Percentiles rank a stretch among this genome's conserved stretches.
Evolutionary conservation across 331 rosid species (phyloP).

Genomic region (Cydonia oblonga): DNA sequence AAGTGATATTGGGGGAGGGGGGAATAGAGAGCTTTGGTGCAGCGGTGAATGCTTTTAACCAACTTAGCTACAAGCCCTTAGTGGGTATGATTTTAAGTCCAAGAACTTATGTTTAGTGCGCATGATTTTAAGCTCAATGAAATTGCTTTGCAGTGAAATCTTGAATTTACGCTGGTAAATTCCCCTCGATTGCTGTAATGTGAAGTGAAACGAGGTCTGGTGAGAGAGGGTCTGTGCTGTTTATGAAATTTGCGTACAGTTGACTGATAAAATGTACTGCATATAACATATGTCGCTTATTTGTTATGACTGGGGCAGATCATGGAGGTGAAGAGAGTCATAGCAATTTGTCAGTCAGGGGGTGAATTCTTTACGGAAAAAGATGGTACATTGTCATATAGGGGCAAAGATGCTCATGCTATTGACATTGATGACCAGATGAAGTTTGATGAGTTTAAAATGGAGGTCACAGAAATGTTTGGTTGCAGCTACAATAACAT

Average conservation of each 20-base stretch:
- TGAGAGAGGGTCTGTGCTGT: neutral
- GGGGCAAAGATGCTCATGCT: conserved; percentile 83
- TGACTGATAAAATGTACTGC: neutral
- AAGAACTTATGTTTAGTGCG: too few relatives aligned
- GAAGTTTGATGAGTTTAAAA: conserved; percentile 57
- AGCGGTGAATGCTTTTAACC: too few relatives aligned
- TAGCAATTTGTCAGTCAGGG: conserved; percentile 89
- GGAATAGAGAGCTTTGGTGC: too few relatives aligned
- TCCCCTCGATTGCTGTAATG: neutral
- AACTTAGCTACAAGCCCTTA: too few relatives aligned
- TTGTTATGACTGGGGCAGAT: conserved; percentile 23
- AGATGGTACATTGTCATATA: conserved; percentile 58
- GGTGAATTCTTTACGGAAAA: conserved; percentile 59
- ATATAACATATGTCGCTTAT: neutral
- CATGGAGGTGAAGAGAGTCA: conserved; percentile 59
- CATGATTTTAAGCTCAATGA: too few relatives aligned
- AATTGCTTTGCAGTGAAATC: too few relatives aligned
- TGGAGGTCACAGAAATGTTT: conserved; percentile 75
- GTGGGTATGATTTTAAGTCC: too few relatives aligned
- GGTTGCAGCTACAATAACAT: conserved; percentile 26
- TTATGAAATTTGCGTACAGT: neutral
- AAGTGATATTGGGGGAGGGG: too few relatives aligned
- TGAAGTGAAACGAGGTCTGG: neutral
- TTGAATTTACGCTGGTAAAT: too few relatives aligned
- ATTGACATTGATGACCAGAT: conserved; percentile 68